Conservation (phyloP, 495 filamentous ascomycete species). For the Mytilinidion resinicola region DNA sequence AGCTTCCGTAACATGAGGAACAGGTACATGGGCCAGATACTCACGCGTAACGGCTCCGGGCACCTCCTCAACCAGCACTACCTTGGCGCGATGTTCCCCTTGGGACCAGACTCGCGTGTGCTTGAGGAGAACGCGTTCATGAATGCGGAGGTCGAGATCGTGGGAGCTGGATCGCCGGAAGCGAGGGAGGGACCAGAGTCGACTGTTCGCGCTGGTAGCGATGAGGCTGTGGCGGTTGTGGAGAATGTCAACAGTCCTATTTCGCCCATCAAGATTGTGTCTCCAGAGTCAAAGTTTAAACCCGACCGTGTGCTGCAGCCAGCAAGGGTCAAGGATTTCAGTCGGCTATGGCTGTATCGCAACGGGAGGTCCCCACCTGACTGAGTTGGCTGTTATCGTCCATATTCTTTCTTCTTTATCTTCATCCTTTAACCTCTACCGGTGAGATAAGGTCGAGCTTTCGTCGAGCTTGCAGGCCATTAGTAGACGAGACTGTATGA, state of each 20-base stretch:
- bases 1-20: conserved; percentile 52
- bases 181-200: conserved; percentile 6
- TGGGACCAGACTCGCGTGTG: conserved; percentile 34
- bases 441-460: too few species aligned
- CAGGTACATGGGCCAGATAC: conserved; percentile 70
- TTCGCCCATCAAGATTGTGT: conserved; percentile 13
- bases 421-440: too few species aligned
- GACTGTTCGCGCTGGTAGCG: conserved; percentile 7
- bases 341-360: conserved; percentile 66
- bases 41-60: conserved; percentile 57
- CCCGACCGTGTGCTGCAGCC: conserved; percentile 4
- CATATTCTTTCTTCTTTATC: too few species aligned
- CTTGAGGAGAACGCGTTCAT: conserved; percentile 51
- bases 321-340: conserved; percentile 59
- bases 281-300: conserved; percentile 16
- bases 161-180: conserved; percentile 4
- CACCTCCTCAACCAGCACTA: conserved; percentile 81
- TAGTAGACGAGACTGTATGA: too few species aligned
- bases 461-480: too few species aligned
- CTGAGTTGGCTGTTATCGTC: not conserved
- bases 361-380: conserved; percentile 46
- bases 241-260: conserved; percentile 19
- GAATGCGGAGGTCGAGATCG: conserved; percentile 43
- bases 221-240: conserved; percentile 8
- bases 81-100: conserved; percentile 69